Percentiles rank a stretch among this genome's conserved stretches.
Evolutionary conservation across 2,329 filamentous ascomycete genomes (phyloP).

Genomic region (Fusarium sp.): DNA sequence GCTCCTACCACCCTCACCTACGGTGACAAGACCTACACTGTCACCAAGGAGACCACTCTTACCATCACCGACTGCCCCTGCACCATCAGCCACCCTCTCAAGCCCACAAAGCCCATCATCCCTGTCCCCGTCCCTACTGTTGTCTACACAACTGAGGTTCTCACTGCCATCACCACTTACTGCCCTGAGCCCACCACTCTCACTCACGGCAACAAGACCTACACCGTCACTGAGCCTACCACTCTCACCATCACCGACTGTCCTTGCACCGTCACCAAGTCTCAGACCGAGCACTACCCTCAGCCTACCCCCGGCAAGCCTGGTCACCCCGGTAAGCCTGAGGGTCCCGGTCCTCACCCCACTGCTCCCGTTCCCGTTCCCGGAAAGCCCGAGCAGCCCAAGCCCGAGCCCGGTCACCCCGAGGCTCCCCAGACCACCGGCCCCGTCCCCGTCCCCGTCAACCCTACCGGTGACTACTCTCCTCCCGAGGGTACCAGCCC

Average conservation of each 20-base stretch:
- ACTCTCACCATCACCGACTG: slow-evolving; percentile 33
- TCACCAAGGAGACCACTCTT: slow-evolving; percentile 75
- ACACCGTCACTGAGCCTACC: slow-evolving; percentile 30
- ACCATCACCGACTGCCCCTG: slow-evolving; percentile 79
- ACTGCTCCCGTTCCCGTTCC: slow-evolving; percentile 10
- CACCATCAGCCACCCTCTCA: slow-evolving; percentile 71
- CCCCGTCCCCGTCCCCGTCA: slow-evolving; percentile 44
- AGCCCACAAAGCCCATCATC: slow-evolving; percentile 27
- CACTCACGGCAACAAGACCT: slow-evolving; percentile 48
- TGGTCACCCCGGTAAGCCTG: slow-evolving; percentile 2
- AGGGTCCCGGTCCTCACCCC: slow-evolving; percentile 1
- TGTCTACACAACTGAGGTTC: slow-evolving; percentile 26
- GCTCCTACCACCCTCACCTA: slow-evolving; percentile 71
- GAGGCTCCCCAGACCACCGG: slow-evolving; percentile 6
- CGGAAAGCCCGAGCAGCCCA: slow-evolving; percentile 5
- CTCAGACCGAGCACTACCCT: slow-evolving; percentile 45
- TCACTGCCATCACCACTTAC: slow-evolving; percentile 54
- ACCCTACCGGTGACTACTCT: slow-evolving; percentile 14
- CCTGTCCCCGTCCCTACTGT: slow-evolving; percentile 20
- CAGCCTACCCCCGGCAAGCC: slow-evolving; percentile 27
- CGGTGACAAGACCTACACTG: slow-evolving; percentile 74
- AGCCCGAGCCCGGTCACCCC: neutral
- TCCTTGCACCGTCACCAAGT: slow-evolving; percentile 30
- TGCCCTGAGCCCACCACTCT: slow-evolving; percentile 47
- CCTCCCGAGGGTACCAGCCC: slow-evolving; percentile 62